Conservation (phyloP, 225 moss, liverwort and hornwort genomes). For the Thuidium tamariscinum region DNA sequence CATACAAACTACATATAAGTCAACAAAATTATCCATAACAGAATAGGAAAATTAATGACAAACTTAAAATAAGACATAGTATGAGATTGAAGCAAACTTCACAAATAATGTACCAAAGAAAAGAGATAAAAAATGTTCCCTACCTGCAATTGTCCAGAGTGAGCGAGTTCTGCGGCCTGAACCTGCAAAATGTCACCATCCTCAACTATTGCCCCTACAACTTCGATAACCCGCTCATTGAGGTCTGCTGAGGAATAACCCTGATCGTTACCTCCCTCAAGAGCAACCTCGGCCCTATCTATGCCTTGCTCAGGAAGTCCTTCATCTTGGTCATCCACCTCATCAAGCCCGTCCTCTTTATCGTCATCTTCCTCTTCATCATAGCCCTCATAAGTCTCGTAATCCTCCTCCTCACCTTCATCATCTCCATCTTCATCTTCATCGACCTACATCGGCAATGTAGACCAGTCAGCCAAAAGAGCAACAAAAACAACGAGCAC, state of each 20-base stretch:
- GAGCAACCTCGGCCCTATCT: conserved; percentile 18
- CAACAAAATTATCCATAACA: neutral
- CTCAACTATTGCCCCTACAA: conserved; percentile 3
- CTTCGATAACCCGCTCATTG: conserved; percentile 13
- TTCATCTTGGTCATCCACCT: conserved; percentile 35
- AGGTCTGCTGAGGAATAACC: conserved; percentile 10
- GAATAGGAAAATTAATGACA: neutral
- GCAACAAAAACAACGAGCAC: neutral
- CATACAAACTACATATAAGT: neutral
- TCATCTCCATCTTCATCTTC: conserved; percentile 38
- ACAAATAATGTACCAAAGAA: neutral
- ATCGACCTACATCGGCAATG: conserved; percentile 20
- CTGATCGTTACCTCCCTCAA: conserved; percentile 4
- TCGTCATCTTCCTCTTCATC: conserved; percentile 62
- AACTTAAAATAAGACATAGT: neutral
- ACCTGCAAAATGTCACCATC: conserved; percentile 4
- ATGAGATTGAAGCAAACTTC: neutral
- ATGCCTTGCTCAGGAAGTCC: conserved; percentile 23
- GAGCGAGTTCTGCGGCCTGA: conserved; percentile 6
- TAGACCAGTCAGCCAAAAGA: neutral
- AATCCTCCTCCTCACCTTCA: conserved; percentile 61
- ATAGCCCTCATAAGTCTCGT: conserved; percentile 43
- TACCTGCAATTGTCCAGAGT: conserved; percentile 26
- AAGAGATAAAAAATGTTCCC: neutral
- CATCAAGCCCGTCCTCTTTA: conserved; percentile 42